Evolutionary conservation across 441 rosid species (phyloP), one percentile per base, ranked within the genome.

Genomic region (Populus hybrid): DNA sequence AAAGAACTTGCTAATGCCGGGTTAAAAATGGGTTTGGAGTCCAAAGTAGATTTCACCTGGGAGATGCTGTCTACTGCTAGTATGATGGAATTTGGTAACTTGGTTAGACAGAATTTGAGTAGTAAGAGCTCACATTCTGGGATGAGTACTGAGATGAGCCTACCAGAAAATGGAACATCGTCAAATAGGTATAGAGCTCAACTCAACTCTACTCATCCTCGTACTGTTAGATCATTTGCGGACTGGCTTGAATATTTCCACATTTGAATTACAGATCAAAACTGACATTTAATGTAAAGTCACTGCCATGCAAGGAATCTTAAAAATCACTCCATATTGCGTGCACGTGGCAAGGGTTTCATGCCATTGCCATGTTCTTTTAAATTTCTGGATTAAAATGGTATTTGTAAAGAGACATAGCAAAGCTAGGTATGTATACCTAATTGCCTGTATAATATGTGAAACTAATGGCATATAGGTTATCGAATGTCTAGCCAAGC

Each of bases 1-100:
- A 89, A 87, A 79, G 88, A 87, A 36, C 80, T 88, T 73, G 84
- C 87, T 69, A 75, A 85, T 75, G 66, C 76, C 71, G 89, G 84
- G 69, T 74, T 75, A 61, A 78, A 76, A 18, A 76, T 82, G 64
- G 84, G 77, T 73, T 72, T 75, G 63, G 69, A 81, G 35, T 76
- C 71, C 70, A 78, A 57, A 63, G 77, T 75, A n/a, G 81, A 82
- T 82, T 85, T 87, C 75, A 74, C 78, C 12, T 32, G 28, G 78
- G 85, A 87, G 61, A 78, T 83, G 79, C 68, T 81, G 72, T 84
- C 84, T 68, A 75, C 83, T 9, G 67, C 80, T 53, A 67, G 78
- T 59, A 79, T 76, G 85, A 84, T 72, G 80, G 78, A 82, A 70
- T 79, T 75, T 12, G 80, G 80, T 81, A 75, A 73, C 57, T 78